Evolutionary conservation across 352 stramenopile genomes (phyloP), one percentile per base, ranked within the genome.

Genomic region (Pythium phragmiticola): DNA sequence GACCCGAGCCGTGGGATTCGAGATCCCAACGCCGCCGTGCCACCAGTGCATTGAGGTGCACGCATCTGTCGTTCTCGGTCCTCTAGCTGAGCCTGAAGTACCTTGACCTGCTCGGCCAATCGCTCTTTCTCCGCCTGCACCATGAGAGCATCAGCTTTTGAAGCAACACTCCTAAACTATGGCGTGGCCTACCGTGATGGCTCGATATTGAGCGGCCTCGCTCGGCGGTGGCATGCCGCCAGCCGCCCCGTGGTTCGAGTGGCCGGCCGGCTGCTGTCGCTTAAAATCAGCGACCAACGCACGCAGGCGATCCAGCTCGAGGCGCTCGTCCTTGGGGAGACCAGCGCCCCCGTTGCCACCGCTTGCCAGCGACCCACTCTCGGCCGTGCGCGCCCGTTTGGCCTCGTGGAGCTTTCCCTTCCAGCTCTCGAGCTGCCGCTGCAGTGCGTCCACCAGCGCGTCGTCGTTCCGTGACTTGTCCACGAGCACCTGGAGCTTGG

Each of bases 391-490:
- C 23, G 72, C 80, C n/a, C 84, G 75, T 42, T 84, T 89, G 21
- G 66, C 70, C 13, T 89, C 73, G 39, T 87, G 63, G 7, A 78
- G 50, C 37, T 79, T 91, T 14, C 51, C 43, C 49, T 84, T 89
- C 78, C 72, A 90, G 16, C 70, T 75, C 63, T 79, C 83, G 4
- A 94, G 68, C 64, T 95, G 83, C 11, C 68, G 60, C 57, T 93
- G 84, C 54, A 95, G 62, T 4, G 79, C 84, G 47, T 95, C 87
- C 8, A 95, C 76, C 8, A 95, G 66, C 23, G 78, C 76, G 51
- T 95, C 87, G 55, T 95, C 87, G 56, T 81, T 95, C 34, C 73
- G 72, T 3, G 87, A 94, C 45, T 95, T 95, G 41, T 90, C 82
- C 16, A 92, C 73, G 1, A 95, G 60, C 8, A 92, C 63, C 45